A percentile compares a stretch with the other conserved stretches of the same genome.
Conservation (phyloP, 352 stramenopile genomes). For the Phytopythium litorale region DNA sequence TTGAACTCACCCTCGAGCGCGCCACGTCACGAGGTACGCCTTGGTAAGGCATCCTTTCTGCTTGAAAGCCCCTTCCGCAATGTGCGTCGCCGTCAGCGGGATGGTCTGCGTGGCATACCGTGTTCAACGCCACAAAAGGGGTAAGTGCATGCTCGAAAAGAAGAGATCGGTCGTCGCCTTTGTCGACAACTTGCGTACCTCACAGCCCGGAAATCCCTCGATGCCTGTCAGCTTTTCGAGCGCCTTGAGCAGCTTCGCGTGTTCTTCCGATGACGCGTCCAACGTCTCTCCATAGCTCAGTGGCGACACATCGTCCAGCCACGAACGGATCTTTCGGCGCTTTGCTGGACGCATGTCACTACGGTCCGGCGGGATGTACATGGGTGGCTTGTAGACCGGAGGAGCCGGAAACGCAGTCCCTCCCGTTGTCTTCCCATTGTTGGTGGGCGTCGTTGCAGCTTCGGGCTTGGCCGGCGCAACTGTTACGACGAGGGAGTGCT, state of each 20-base stretch:
- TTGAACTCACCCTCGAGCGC: conserved; percentile 62
- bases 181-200: conserved; percentile 31
- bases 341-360: conserved; percentile 59
- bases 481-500: conserved; percentile 14
- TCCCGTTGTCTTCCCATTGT: conserved; percentile 21
- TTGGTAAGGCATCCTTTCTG: conserved; percentile 73
- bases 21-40: conserved; percentile 82
- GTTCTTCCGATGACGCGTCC: conserved; percentile 56
- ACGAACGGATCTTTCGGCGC: conserved; percentile 84
- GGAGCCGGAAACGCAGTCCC: conserved; percentile 19
- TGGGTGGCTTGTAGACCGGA: conserved; percentile 66
- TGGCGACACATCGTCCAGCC: conserved; percentile 73
- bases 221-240: conserved; percentile 67
- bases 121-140: conserved; percentile 5
- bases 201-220: conserved; percentile 79
- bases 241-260: conserved; percentile 42
- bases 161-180: not conserved
- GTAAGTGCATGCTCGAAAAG: not conserved
- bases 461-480: conserved; percentile 8
- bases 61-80: conserved; percentile 65
- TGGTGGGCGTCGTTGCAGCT: conserved; percentile 15
- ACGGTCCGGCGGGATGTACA: conserved; percentile 65
- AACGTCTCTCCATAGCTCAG: conserved; percentile 62
- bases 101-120: conserved; percentile 51
- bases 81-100: conserved; percentile 79